Percentiles rank a stretch among this genome's conserved stretches.
phyloP scores from a whole-genome alignment of 257 asterid species.

The Paraleonurus japonicus region DNA sequence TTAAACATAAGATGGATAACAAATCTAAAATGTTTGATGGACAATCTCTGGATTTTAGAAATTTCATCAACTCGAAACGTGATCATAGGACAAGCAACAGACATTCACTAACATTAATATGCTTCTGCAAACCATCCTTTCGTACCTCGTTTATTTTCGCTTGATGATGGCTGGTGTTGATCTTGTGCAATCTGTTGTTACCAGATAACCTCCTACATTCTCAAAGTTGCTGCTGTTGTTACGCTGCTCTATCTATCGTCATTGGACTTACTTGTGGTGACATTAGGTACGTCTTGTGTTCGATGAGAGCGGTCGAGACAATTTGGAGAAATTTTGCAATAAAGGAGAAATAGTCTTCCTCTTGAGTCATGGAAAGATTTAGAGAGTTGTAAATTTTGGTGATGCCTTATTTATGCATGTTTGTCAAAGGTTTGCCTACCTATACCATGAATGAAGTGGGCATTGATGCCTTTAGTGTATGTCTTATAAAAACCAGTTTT shows the following conservation, averaged over 20 bases:
- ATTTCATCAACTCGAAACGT: background rate
- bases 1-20: background rate
- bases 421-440: background rate
- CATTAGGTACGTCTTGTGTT: background rate
- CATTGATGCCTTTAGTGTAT: no score
- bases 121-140: background rate
- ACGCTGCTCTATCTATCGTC: background rate
- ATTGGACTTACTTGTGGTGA: background rate
- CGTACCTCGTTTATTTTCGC: background rate
- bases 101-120: no score
- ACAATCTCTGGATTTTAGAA: background rate
- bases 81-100: background rate
- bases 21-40: background rate
- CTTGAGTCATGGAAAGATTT: background rate
- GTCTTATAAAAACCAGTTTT: no score
- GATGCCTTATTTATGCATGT: constrained; percentile 17
- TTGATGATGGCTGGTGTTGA: background rate
- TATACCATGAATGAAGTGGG: background rate
- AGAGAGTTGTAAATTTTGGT: constrained; percentile 30
- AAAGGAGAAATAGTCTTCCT: background rate
- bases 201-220: constrained; percentile 18
- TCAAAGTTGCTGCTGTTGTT: background rate
- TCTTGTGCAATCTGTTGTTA: background rate
- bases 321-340: constrained; percentile 13
- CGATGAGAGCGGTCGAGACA: background rate